phyloP scores from a whole-genome alignment of 2,329 filamentous ascomycete genomes.

The Colletotrichum sp. region DNA sequence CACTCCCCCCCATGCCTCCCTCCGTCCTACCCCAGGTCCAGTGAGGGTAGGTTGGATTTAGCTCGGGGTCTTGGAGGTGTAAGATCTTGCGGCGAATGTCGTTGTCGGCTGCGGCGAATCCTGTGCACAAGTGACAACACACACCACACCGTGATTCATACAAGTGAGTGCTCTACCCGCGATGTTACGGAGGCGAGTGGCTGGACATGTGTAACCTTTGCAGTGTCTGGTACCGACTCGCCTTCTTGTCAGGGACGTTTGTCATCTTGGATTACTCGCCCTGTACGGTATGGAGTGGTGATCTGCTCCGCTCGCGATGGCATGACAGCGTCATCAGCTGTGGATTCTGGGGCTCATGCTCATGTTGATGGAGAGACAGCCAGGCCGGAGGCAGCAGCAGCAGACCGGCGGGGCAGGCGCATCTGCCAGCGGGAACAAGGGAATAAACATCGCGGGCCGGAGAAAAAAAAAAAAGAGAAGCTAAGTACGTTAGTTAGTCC shows the following conservation, averaged over 20 bases:
- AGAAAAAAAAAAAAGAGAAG: accelerated
- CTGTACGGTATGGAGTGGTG: too few relatives aligned
- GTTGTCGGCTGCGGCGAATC: neutral
- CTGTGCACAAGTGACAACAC: neutral
- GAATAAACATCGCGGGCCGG: neutral
- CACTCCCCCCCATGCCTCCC: too few relatives aligned
- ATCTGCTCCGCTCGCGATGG: neutral
- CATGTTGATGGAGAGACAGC: neutral
- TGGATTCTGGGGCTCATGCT: neutral
- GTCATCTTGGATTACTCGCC: neutral
- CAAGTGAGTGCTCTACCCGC: neutral
- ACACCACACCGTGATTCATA: neutral
- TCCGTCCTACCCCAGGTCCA: neutral
- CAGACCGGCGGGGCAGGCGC: neutral
- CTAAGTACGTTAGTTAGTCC: neutral
- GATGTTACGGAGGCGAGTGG: neutral
- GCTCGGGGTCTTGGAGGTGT: neutral
- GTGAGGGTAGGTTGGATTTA: neutral
- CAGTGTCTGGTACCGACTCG: neutral
- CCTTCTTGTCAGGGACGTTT: neutral
- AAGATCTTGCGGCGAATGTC: neutral
- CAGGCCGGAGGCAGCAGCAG: neutral
- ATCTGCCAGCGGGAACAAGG: neutral
- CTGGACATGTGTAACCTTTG: neutral
- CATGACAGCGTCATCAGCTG: neutral